phyloP scores from a whole-genome alignment of 2,329 filamentous ascomycete genomes.

The Trichophyton verrucosum region DNA sequence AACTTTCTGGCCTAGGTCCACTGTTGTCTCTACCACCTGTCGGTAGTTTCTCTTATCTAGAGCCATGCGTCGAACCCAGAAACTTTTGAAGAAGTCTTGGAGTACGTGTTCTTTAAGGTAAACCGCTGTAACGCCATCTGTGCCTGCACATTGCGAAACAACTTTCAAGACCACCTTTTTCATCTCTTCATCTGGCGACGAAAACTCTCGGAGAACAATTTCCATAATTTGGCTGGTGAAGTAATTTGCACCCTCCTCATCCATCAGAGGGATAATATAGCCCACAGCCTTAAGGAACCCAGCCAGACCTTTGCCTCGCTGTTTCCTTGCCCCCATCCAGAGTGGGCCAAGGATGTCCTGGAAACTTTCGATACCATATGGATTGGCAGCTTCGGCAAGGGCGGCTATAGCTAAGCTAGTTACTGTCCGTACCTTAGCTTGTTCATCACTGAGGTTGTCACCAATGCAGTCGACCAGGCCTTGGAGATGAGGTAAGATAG shows the following conservation, averaged over 20 bases:
- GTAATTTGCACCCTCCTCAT: slow-evolving; percentile 98
- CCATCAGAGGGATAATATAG: slow-evolving; percentile 97
- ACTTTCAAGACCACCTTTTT: slow-evolving; percentile 99
- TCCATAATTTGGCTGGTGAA: slow-evolving; percentile 99
- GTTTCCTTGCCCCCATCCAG: slow-evolving; percentile 92
- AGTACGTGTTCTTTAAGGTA: slow-evolving; percentile 94
- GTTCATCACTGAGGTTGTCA: slow-evolving; percentile 91
- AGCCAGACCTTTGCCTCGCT: slow-evolving; percentile 88
- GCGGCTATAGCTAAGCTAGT: slow-evolving; percentile 91
- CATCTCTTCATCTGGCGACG: slow-evolving; percentile 97
- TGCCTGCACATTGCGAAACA: slow-evolving; percentile 86
- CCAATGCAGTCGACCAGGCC: slow-evolving; percentile 93
- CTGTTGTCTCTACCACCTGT: slow-evolving; percentile 94
- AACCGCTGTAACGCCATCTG: slow-evolving; percentile 83
- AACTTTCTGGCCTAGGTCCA: slow-evolving; percentile 96
- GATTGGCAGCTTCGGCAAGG: slow-evolving; percentile 88
- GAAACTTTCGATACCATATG: slow-evolving; percentile 98
- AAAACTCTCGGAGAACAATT: slow-evolving; percentile 88
- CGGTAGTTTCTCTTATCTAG: slow-evolving; percentile 95
- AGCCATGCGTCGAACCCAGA: slow-evolving; percentile 96
- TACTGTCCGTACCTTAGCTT: slow-evolving; percentile 93
- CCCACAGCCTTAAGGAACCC: slow-evolving; percentile 96
- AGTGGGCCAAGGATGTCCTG: slow-evolving; percentile 94
- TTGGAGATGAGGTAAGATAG: slow-evolving; percentile 87
- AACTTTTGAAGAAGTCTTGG: slow-evolving; percentile 95